Percentiles rank a stretch among this genome's conserved stretches.
These are phyloP conservation scores for Cyclotella baltica DNA, from an alignment of 108 stramenopile species.

Conservation along the genomic window DNA sequence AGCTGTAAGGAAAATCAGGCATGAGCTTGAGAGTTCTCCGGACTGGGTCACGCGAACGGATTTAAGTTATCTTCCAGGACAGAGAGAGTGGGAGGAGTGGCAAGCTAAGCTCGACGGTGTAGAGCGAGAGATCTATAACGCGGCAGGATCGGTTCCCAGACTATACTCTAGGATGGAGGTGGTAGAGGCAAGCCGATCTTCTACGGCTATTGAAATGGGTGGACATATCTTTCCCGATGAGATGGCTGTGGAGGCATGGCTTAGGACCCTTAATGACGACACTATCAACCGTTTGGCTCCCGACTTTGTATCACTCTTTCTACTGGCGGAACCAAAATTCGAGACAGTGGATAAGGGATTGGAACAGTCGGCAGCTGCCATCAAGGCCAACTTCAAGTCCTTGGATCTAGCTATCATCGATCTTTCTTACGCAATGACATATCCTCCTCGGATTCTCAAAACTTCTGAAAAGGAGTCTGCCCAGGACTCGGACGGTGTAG, in stretches of 20 bases:
- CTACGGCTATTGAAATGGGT: conserved; percentile 8
- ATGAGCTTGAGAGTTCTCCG: too few species aligned
- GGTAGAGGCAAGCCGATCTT: neutral
- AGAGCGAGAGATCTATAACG: neutral
- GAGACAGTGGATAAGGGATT: neutral
- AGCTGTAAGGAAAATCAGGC: too few species aligned
- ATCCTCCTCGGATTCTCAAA: neutral
- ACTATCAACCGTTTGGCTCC: neutral
- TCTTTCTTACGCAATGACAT: neutral
- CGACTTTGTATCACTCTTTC: conserved; percentile 1
- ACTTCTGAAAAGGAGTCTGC: neutral
- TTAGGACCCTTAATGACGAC: neutral
- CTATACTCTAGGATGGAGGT: neutral
- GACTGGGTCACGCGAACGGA: too few species aligned
- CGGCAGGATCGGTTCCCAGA: neutral
- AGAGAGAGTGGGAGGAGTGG: too few species aligned
- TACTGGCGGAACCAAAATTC: neutral
- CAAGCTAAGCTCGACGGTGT: neutral
- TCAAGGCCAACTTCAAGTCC: conserved; percentile 3
- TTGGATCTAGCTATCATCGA: neutral
- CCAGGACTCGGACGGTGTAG: neutral
- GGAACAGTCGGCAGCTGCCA: neutral
- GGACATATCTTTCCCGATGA: conserved; percentile 12
- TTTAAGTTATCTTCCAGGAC: too few species aligned
- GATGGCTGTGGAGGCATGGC: neutral